Conservation (phyloP, 1,284 basidiomycete genomes). For the Naganishia albida region DNA sequence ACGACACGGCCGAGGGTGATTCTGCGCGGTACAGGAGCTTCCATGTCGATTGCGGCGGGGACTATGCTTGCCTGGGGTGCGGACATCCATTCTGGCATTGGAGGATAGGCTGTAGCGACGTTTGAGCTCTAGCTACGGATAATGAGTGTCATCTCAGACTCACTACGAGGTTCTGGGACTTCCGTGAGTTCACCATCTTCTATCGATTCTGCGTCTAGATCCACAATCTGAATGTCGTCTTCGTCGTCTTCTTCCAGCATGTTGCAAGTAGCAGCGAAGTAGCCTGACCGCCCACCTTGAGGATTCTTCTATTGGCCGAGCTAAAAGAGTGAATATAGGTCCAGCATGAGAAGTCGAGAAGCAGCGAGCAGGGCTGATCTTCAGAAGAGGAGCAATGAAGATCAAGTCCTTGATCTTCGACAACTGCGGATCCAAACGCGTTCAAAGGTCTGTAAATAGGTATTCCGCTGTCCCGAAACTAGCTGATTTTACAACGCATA, state of each 20-base stretch:
- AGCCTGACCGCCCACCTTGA: too few relatives aligned
- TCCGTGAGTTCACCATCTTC: background rate
- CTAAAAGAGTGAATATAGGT: too few relatives aligned
- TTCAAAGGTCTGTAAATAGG: too few relatives aligned
- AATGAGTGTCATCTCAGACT: too few relatives aligned
- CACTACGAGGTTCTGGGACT: background rate
- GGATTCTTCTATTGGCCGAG: too few relatives aligned
- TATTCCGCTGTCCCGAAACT: too few relatives aligned
- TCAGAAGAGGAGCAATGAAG: background rate
- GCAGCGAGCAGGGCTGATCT: background rate
- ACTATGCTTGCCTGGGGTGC: background rate
- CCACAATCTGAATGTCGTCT: conserved; percentile 21
- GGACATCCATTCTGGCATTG: conserved; percentile 18
- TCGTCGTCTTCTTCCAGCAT: conserved; percentile 23
- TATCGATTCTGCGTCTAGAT: background rate
- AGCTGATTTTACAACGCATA: too few relatives aligned
- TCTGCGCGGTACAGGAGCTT: background rate
- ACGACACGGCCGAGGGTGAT: conserved; percentile 17
- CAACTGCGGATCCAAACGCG: too few relatives aligned
- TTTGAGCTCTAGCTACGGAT: background rate
- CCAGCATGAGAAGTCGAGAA: too few relatives aligned
- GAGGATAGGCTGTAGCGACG: conserved; percentile 1
- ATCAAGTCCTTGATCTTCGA: background rate
- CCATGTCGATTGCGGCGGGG: background rate
- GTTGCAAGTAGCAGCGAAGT: too few relatives aligned